Conservation (phyloP, 257 asterid genomes). For the Solanum chiquidenum region DNA sequence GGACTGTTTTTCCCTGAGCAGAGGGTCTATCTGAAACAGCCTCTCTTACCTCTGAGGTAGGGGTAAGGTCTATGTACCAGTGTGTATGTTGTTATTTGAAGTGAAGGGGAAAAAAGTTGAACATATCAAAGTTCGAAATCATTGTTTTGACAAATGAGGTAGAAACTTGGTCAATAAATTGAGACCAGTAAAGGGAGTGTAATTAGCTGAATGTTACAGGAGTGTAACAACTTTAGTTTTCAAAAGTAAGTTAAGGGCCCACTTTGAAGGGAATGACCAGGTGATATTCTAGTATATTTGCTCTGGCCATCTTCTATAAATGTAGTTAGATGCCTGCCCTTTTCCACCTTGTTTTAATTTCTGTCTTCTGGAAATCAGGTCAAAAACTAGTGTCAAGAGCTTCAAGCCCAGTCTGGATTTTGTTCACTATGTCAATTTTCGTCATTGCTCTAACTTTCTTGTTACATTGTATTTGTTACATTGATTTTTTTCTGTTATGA, state of each 20-base stretch:
- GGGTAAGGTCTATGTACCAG: neutral
- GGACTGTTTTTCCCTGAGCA: neutral
- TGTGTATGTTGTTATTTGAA: neutral
- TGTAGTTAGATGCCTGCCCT: neutral
- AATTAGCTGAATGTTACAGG: neutral
- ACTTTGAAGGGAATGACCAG: neutral
- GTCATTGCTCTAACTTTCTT: neutral
- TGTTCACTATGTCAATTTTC: neutral
- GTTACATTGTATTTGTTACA: neutral
- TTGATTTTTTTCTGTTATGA: neutral
- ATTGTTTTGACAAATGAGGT: neutral
- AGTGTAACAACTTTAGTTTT: neutral
- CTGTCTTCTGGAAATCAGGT: neutral
- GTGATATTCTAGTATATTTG: neutral
- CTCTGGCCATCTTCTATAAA: neutral
- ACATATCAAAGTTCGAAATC: neutral
- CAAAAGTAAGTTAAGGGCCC: neutral
- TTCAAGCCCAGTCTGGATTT: neutral
- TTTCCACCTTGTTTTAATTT: neutral
- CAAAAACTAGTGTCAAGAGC: neutral
- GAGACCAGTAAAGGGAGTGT: neutral
- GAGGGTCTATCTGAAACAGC: neutral
- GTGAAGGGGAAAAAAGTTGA: neutral
- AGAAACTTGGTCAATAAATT: neutral
- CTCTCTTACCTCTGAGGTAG: neutral